These are phyloP conservation scores for Thinopyrum elongatum DNA, from an alignment of 176 grass and related monocot genomes.

Conservation along the genomic window DNA sequence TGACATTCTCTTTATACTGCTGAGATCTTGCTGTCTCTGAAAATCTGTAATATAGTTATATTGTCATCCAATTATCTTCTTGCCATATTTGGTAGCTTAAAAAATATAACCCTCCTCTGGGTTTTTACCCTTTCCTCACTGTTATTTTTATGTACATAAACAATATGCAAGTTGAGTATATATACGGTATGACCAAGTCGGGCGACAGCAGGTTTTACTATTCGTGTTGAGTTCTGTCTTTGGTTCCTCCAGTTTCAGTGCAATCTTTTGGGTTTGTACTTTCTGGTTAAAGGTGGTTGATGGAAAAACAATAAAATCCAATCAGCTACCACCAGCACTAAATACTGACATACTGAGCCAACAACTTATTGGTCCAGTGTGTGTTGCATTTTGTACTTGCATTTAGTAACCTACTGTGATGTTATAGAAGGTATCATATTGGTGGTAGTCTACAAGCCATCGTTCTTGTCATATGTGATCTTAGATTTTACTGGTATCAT, in stretches of 20 bases:
- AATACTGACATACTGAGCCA: not conserved
- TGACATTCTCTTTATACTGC: too few species aligned
- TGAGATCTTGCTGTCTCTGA: too few species aligned
- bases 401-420: too few species aligned
- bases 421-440: too few species aligned
- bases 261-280: constrained; percentile 4
- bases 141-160: too few species aligned
- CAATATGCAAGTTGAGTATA: not conserved
- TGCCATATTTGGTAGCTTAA: too few species aligned
- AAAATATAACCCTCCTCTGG: too few species aligned
- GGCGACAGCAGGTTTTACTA: not conserved
- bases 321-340: constrained; percentile 21
- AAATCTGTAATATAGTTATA: too few species aligned
- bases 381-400: not conserved
- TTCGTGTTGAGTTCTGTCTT: not conserved
- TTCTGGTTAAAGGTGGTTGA: constrained; percentile 1
- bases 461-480: not conserved
- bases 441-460: too few species aligned
- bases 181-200: not conserved
- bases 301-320: constrained; percentile 32
- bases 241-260: not conserved
- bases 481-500: not conserved
- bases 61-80: too few species aligned
- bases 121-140: too few species aligned
- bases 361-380: constrained; percentile 9